phyloP scores from a whole-genome alignment of 129 eudicot species.

The Centella asiatica region DNA sequence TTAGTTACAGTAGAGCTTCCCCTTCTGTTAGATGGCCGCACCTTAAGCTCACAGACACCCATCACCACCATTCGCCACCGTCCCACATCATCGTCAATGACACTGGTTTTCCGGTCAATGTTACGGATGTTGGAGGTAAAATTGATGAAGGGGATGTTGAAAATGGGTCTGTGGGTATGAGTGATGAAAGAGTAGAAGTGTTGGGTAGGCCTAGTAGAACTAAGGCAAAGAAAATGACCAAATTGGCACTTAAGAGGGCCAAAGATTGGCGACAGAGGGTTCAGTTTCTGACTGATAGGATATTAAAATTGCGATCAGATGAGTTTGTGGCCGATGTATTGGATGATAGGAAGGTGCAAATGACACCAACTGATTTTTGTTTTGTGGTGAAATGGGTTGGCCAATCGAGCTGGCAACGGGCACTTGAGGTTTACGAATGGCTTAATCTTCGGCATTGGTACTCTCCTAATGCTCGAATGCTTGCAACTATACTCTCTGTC shows the following conservation, averaged over 20 bases:
- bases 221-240: constrained; percentile 66
- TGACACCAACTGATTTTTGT: constrained; percentile 92
- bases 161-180: constrained; percentile 12
- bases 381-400: constrained; percentile 87
- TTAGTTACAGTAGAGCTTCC: constrained; percentile 76
- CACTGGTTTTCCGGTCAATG: neutral
- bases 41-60: constrained; percentile 33
- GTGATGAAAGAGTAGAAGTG: constrained; percentile 47
- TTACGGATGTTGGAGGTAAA: neutral
- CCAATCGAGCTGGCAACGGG: constrained; percentile 78
- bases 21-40: constrained; percentile 88
- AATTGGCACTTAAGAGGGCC: constrained; percentile 71
- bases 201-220: constrained; percentile 54
- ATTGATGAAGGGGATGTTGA: constrained; percentile 17
- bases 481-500: constrained; percentile 67
- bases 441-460: constrained; percentile 71
- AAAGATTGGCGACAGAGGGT: constrained; percentile 91
- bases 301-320: constrained; percentile 49
- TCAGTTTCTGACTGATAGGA: constrained; percentile 65
- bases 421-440: constrained; percentile 93
- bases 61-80: constrained; percentile 9
- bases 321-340: constrained; percentile 90
- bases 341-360: constrained; percentile 73
- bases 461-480: constrained; percentile 73
- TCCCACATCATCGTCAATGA: constrained; percentile 25